Evolutionary conservation across 371 early-diverging fungal species (phyloP).

Genomic region (Blakeslea trispora): DNA sequence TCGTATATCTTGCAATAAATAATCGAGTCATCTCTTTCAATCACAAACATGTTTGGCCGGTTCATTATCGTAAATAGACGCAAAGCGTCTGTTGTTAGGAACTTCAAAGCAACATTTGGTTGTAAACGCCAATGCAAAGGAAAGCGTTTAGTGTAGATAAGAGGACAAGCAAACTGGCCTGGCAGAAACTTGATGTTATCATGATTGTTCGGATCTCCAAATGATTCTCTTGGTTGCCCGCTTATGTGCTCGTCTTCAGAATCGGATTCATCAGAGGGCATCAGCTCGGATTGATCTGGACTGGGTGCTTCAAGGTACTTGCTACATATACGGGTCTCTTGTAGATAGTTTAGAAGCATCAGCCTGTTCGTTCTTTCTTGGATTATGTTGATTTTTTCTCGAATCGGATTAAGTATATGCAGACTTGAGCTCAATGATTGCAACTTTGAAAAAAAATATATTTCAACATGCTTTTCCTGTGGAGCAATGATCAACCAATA

Average conservation of each 20-base stretch:
- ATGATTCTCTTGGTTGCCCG: constrained; percentile 25
- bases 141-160: constrained; percentile 65
- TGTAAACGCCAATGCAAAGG: constrained; percentile 78
- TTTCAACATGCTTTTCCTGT: constrained; percentile 52
- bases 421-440: constrained; percentile 45
- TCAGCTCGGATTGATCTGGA: constrained; percentile 20
- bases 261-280: constrained; percentile 34
- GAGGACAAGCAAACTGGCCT: constrained; percentile 75
- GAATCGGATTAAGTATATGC: constrained; percentile 53
- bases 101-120: constrained; percentile 67
- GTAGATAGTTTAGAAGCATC: constrained; percentile 63
- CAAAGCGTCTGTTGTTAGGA: constrained; percentile 55
- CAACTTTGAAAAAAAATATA: constrained; percentile 71
- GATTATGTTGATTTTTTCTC: constrained; percentile 52
- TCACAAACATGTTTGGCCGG: constrained; percentile 73
- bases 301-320: constrained; percentile 63
- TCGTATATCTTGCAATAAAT: constrained; percentile 52
- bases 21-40: constrained; percentile 59
- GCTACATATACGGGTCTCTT: constrained; percentile 71
- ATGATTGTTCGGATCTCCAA: constrained; percentile 4
- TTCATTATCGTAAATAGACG: constrained; percentile 70
- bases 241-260: constrained; percentile 46
- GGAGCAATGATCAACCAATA: constrained; percentile 74
- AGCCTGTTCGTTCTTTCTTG: constrained; percentile 72
- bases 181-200: constrained; percentile 35